Evolutionary conservation across 176 grass and related monocot species (phyloP), one percentile per base, ranked within the genome.

Genomic region (Carex scoparia): DNA sequence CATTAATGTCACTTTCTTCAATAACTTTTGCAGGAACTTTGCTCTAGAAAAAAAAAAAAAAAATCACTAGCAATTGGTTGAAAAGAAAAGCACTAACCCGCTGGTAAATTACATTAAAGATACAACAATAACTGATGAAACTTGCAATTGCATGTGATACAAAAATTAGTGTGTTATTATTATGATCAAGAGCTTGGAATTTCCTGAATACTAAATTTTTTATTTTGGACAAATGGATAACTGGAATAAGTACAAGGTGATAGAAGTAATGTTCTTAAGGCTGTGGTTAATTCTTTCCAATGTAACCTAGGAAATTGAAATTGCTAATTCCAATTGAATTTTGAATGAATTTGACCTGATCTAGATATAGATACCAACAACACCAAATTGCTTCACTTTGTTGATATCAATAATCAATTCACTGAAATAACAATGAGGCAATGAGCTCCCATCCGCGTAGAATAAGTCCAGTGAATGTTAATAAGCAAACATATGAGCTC

Each of bases 1-100:
- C 90, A 23, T 48, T 62, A 84, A 92, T 86, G 70, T 93, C 83
- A 80, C 70, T 89, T 66, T 87, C 87, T 67, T 93, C 87, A 16
- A 90, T 92, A 77, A 77, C 84, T 86, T 81, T 69, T 89, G 46
- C 40, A 10, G 86, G 80, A 76, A 92, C 60, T 72, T 37, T 90
- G 14, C 49, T 94, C 90, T 99, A 81, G 77, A 66, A 70, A 86
- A 83, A n/a, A 61, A 4, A 84, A 67, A 86, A 14, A 67, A 2
- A 73, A 84, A 82, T 85, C 51, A 91, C 62, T 42, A 81, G 83
- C 19, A 66, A 14, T 4, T 46, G 28, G 12, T 55, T 61, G 7
- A 53, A 86, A 69, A 84, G 8, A 84, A 12, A 70, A 82, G 1
- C 32, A 59, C 38, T 48, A 15, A 9, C 23, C 1, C 4, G 11